phyloP scores from a whole-genome alignment of 345 rosid genomes.

The Citrus sp. region DNA sequence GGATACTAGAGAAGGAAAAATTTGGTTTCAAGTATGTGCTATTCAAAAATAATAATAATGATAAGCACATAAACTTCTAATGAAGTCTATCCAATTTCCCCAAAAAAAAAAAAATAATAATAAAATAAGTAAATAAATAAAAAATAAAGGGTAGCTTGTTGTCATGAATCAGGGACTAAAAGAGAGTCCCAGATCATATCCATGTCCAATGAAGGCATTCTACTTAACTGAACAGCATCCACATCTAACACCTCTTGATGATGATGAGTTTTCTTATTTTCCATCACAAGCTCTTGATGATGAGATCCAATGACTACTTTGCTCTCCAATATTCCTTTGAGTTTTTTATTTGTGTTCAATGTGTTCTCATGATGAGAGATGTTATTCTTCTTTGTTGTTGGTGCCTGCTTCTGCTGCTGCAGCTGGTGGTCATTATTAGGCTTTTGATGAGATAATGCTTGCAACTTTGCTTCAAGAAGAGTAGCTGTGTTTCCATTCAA shows the following conservation, averaged over 20 bases:
- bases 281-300: conserved; percentile 1
- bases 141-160: conserved; percentile 3
- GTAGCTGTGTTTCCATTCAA: conserved; percentile 47
- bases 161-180: conserved; percentile 57
- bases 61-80: neutral
- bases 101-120: no score
- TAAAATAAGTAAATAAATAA: neutral
- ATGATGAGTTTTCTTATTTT: conserved; percentile 25
- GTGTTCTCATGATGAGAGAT: neutral
- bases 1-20: neutral
- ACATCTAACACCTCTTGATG: conserved; percentile 34
- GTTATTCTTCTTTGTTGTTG: neutral
- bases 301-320: conserved; percentile 17
- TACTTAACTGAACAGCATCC: conserved; percentile 82
- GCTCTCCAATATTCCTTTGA: conserved; percentile 12
- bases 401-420: neutral
- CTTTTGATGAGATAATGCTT: conserved; percentile 39
- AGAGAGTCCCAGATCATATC: conserved; percentile 96
- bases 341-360: neutral
- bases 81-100: neutral
- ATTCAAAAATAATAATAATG: neutral
- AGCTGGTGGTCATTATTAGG: conserved; percentile 9
- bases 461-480: conserved; percentile 71
- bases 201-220: conserved; percentile 98
- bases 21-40: neutral